Percentiles rank a stretch among this genome's conserved stretches.
These are phyloP conservation scores for Casuarina equisetifolia DNA, from an alignment of 306 rosid genomes.

Conservation along the genomic window DNA sequence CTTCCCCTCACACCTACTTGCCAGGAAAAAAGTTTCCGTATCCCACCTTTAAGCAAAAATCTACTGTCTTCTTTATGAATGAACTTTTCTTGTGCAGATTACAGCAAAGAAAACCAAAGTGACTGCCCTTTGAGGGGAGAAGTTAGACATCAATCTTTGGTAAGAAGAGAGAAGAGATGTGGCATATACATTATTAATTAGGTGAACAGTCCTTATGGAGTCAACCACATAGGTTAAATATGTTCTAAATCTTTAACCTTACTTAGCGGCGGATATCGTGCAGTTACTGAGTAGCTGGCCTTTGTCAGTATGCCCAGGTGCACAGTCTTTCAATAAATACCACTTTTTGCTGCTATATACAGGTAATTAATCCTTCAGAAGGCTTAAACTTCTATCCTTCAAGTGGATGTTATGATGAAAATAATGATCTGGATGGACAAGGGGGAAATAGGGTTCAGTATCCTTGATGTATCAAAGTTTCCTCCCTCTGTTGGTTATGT, in stretches of 20 bases:
- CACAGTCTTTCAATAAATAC: not conserved
- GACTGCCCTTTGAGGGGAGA: not conserved
- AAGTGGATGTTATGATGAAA: not conserved
- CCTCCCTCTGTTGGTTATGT: not conserved
- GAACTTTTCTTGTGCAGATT: conserved; percentile 20
- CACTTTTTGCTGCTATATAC: not conserved
- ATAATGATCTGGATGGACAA: not conserved
- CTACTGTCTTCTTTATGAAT: conserved; percentile 27
- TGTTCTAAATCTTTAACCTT: not conserved
- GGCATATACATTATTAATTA: not conserved
- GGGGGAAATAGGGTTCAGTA: not conserved
- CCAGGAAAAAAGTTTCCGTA: no score
- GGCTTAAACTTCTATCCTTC: not conserved
- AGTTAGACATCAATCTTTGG: not conserved
- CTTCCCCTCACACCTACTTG: conserved; percentile 1
- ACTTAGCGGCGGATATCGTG: not conserved
- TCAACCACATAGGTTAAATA: not conserved
- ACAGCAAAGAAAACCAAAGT: not conserved
- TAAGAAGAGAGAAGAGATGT: not conserved
- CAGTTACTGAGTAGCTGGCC: not conserved
- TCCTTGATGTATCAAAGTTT: not conserved
- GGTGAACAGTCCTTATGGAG: not conserved
- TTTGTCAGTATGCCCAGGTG: not conserved
- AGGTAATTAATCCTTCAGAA: not conserved
- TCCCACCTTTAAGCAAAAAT: conserved; percentile 13